Base-by-base conservation (phyloP, 2,329 filamentous ascomycete species). In the Huntiella decipiens region DNA sequence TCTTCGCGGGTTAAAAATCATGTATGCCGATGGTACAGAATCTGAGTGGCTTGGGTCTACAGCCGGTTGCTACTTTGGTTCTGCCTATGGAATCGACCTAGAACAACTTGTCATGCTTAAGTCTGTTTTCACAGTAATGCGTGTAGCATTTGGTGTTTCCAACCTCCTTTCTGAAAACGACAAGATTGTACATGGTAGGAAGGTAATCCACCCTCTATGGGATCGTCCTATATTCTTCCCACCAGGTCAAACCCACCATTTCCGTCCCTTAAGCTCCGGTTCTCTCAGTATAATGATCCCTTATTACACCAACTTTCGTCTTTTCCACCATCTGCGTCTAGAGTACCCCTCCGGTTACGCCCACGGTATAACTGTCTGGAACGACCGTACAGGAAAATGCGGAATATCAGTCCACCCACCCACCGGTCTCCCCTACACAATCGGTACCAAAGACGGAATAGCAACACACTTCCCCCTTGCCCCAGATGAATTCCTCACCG, bases 281-380 rank as follows among this genome's bases (percentile, higher is more conserved):
- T 46, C 47, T 10, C 38, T 49, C 6, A 45, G 43, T 19, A 40
- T 49, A n/a, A 49, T 49, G 47, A 46, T 49, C 5, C 47, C 47
- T 4, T 49, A 49, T 38, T 49, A 49, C 28, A 33, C 38, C 22
- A 49, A 49, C 43, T 49, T 43, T 38, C 43, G 47, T 28, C 28
- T 40, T 17, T 49, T 49, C 4, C 43, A 45, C 38, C 44, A 43
- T 28, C 43, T 49, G 2, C 47, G 43, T 5, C 38, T 49, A 11
- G 43, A 46, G 17, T 49, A 45, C 15, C 3, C 43, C 10, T 12
- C 45, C n/a, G 47, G 47, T 12, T 49, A 49, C 37, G 43, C 43
- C 34, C 38, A 43, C 2, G 47, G 47, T 10, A 16, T 49, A n/a
- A 49, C 47, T 7, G 34, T 49, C 16, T 49, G 42, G 15, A 45